A percentile compares a stretch with the other conserved stretches of the same genome.
Conservation (phyloP, 208 protist species). For the Trypanosoma caninum region DNA sequence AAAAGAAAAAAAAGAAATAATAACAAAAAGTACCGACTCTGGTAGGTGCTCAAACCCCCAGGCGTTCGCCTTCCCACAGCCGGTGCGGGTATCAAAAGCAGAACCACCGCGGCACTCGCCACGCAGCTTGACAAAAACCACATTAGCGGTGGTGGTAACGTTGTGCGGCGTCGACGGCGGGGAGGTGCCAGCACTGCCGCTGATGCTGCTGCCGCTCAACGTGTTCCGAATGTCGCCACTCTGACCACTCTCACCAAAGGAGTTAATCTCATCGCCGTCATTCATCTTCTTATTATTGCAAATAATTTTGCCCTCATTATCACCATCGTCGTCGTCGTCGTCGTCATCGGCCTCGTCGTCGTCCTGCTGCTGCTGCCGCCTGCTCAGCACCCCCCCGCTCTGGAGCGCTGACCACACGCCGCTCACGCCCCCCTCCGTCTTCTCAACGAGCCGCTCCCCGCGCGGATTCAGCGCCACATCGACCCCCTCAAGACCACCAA, state of each 20-base stretch:
- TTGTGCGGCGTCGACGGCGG: background rate
- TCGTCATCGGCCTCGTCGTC: constrained; percentile 13
- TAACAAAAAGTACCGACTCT: constrained; percentile 1
- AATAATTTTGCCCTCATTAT: background rate
- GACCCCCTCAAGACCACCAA: background rate
- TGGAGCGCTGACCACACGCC: background rate
- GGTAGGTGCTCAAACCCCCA: background rate
- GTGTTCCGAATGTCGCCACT: background rate
- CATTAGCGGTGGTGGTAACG: background rate
- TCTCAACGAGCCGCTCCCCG: background rate
- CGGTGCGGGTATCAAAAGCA: background rate
- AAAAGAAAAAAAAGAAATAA: constrained; percentile 9
- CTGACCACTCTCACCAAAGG: background rate
- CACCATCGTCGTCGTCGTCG: background rate
- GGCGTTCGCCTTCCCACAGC: background rate
- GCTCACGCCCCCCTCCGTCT: background rate
- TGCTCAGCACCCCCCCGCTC: background rate
- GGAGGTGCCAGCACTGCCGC: background rate
- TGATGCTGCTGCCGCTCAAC: background rate
- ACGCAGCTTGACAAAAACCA: background rate
- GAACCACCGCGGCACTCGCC: no score
- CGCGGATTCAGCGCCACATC: background rate
- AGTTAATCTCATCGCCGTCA: background rate
- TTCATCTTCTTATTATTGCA: background rate
- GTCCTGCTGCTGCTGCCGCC: background rate